A percentile compares a stretch with the other conserved stretches of the same genome.
phyloP scores from a whole-genome alignment of 2,329 filamentous ascomycete species.

The Colletotrichum incanum region DNA sequence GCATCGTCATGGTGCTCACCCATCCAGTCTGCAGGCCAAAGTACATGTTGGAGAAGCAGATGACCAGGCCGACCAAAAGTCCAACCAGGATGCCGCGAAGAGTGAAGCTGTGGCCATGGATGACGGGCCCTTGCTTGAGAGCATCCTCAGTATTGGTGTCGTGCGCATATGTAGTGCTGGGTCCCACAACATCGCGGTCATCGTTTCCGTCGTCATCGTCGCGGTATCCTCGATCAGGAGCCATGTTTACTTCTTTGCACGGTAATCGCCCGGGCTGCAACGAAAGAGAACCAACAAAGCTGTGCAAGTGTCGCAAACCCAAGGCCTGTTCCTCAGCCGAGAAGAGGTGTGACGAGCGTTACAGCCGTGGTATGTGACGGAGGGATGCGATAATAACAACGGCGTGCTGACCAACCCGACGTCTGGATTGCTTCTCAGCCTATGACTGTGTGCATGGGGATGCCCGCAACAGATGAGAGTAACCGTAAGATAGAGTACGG shows the following conservation, averaged over 20 bases:
- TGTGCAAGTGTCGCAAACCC: not conserved
- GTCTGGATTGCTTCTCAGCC: not conserved
- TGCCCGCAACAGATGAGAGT: not conserved
- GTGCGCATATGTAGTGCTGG: not conserved
- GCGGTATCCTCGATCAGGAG: conserved; percentile 28
- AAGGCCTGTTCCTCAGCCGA: not conserved
- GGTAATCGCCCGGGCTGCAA: not conserved
- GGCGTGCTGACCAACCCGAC: conserved; percentile 6
- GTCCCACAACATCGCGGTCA: not conserved
- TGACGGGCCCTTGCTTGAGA: conserved; percentile 38
- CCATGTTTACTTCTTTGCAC: conserved; percentile 10
- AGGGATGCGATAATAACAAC: not conserved
- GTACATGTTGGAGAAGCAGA: conserved; percentile 98
- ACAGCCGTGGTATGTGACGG: not conserved
- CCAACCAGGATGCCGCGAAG: conserved; percentile 85
- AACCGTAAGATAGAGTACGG: not conserved
- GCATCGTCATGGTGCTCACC: conserved; percentile 92
- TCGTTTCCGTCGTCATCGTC: conserved; percentile 1
- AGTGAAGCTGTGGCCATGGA: conserved; percentile 82
- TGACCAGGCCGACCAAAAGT: conserved; percentile 87
- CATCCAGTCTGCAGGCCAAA: conserved; percentile 92
- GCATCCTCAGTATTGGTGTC: not conserved
- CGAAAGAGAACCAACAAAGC: not conserved
- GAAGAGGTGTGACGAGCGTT: not conserved
- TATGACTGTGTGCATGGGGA: not conserved